These are phyloP conservation scores for Sporobolus alterniflorus DNA, from an alignment of 202 grass and related monocot species.

Conservation along the genomic window DNA sequence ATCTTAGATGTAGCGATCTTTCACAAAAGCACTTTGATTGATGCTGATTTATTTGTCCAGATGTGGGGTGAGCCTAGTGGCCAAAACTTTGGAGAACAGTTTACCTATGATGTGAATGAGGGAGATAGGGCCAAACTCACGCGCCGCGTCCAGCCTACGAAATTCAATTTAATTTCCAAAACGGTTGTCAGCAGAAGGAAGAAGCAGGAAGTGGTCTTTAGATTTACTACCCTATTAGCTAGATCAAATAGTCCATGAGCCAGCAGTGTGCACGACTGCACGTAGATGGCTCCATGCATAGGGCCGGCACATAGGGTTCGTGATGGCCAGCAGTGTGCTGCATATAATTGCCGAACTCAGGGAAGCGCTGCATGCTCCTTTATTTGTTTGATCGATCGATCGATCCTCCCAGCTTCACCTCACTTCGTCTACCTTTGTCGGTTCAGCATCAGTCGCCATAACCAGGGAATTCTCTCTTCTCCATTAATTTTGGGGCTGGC, in stretches of 20 bases:
- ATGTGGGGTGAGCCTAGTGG: no score
- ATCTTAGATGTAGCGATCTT: no score
- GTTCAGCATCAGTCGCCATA: not conserved
- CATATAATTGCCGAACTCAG: constrained; percentile 20
- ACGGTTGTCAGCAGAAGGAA: not conserved
- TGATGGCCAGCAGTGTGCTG: constrained; percentile 1
- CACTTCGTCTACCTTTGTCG: not conserved
- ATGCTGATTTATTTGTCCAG: no score
- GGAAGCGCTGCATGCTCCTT: no score
- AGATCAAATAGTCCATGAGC: constrained; percentile 5
- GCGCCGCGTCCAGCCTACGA: no score
- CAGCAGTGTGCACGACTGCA: no score
- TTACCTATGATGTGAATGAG: no score
- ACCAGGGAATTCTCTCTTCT: not conserved
- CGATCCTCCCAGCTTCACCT: not conserved
- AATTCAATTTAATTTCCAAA: constrained; percentile 21
- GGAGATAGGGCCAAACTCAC: no score
- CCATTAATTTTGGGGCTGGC: not conserved
- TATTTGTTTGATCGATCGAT: not conserved
- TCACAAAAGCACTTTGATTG: no score
- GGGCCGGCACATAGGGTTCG: not conserved
- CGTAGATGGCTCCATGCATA: no score
- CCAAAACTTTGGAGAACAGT: no score
- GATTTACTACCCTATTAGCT: not conserved
- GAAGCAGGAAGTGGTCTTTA: not conserved